These are phyloP conservation scores for Ilex aquifolium DNA, from an alignment of 257 asterid species.

Conservation along the genomic window DNA sequence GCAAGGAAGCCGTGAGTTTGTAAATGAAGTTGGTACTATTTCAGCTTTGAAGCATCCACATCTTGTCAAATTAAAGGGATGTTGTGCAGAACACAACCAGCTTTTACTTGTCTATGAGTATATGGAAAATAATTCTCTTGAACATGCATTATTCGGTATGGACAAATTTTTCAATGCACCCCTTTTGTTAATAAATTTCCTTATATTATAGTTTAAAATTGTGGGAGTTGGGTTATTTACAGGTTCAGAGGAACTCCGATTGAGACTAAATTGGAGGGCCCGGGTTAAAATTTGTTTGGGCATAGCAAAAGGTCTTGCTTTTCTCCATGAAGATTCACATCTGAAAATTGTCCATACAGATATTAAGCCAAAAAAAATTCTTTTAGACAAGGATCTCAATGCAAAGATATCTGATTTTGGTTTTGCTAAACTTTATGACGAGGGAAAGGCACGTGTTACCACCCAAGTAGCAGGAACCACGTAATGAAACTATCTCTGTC, in stretches of 20 bases:
- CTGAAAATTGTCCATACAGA: constrained; percentile 41
- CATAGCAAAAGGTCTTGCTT: constrained; percentile 36
- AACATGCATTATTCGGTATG: constrained; percentile 37
- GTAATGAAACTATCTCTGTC: constrained; percentile 5
- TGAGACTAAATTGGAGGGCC: constrained; percentile 20
- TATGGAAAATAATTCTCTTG: constrained; percentile 38
- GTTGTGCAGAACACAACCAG: constrained; percentile 43
- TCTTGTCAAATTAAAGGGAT: constrained; percentile 39
- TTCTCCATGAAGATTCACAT: constrained; percentile 42
- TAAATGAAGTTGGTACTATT: constrained; percentile 46
- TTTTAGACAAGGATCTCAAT: constrained; percentile 36
- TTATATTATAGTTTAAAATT: background rate
- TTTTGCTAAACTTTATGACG: constrained; percentile 43
- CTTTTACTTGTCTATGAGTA: constrained; percentile 35
- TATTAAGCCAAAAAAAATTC: constrained; percentile 35
- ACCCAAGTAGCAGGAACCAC: constrained; percentile 44
- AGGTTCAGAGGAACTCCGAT: constrained; percentile 26
- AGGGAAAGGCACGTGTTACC: constrained; percentile 41
- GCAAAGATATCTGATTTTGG: constrained; percentile 49
- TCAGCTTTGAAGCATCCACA: constrained; percentile 43
- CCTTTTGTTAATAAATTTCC: background rate
- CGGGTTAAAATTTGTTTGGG: constrained; percentile 32
- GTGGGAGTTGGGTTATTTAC: background rate
- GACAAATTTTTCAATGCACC: too few relatives aligned
- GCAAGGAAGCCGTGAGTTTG: constrained; percentile 43